Evolutionary conservation across 352 stramenopile species (phyloP), one percentile per base, ranked within the genome.

Genomic region (Phytopythium oedochilum): DNA sequence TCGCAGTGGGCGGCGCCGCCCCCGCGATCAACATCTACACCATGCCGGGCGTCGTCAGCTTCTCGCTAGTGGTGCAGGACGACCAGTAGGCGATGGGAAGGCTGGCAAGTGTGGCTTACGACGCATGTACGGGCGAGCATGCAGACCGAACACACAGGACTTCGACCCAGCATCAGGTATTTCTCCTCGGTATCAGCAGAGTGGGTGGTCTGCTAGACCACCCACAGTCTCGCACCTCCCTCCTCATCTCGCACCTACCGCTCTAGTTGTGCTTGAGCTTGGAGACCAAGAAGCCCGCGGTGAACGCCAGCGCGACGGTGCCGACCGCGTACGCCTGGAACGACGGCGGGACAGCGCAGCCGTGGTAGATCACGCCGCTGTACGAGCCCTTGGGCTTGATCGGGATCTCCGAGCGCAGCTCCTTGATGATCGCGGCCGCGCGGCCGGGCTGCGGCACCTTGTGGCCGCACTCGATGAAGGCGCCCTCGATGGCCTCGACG

Each of bases 1-100:
- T 92, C 57, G 82, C 79, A 12, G 70, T 89, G 12, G 82, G 82
- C 2, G 82, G 82, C 40, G 64, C 71, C 42, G 61, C 77, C 18
- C 68, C 77, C 1, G 46, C 75, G 0, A 83, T 92, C 52, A 77
- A 92, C 57, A 84, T 92, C 34, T 89, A 82, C 65, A 80, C 81
- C 47, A 89, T 92, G 78, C 75, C 82, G 0, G 82, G 82, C 45
- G 82, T 92, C 53, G 79, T 92, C 42, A 92, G 82, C 70, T 92
- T 89, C 60, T 89, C 82, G 44, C 64, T 92, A 17, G 48, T 85
- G 45, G 70, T 86, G 0, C 66, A 82, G 12, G 59, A 71, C 31
- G 53, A 73, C 32, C n/a, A 23, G 28, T 53, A 42, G 25, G 15
- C 22, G 38, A 22, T 17, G 10, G 12, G 12, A 39, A 17, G 34